These are phyloP conservation scores for Abrus pulchellus DNA, from an alignment of 306 rosid genomes.

Conservation along the genomic window DNA sequence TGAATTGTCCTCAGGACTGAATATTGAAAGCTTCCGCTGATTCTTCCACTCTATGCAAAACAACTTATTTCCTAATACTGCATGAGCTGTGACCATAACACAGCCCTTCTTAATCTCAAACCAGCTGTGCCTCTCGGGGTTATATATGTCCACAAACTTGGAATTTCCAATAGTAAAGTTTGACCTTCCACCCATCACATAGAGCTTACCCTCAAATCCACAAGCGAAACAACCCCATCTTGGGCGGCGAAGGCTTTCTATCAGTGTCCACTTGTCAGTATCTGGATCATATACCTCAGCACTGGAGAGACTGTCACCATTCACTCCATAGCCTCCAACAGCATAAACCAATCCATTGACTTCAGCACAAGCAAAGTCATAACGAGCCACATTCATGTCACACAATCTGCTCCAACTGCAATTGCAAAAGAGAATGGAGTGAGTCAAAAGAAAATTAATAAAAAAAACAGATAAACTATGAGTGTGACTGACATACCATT, in stretches of 20 bases:
- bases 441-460: constrained; percentile 14
- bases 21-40: constrained; percentile 82
- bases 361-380: constrained; percentile 86
- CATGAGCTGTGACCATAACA: constrained; percentile 97
- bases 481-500: constrained; percentile 3
- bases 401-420: constrained; percentile 86
- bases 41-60: constrained; percentile 97
- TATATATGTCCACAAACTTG: constrained; percentile 82
- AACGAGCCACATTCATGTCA: constrained; percentile 77
- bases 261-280: constrained; percentile 71
- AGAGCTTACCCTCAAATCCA: constrained; percentile 87
- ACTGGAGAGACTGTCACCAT: constrained; percentile 77
- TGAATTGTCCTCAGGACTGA: constrained; percentile 74
- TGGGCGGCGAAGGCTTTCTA: constrained; percentile 91
- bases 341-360: constrained; percentile 77
- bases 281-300: constrained; percentile 88
- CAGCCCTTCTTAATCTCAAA: constrained; percentile 94
- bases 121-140: constrained; percentile 82
- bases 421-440: constrained; percentile 27
- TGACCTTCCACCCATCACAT: constrained; percentile 98
- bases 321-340: constrained; percentile 77
- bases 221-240: constrained; percentile 96
- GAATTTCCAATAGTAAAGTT: constrained; percentile 95
- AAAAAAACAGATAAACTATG: not conserved
- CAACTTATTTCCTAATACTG: constrained; percentile 80